phyloP scores from a whole-genome alignment of 2,329 filamentous ascomycete species.

The Stromatinia cepivora region DNA sequence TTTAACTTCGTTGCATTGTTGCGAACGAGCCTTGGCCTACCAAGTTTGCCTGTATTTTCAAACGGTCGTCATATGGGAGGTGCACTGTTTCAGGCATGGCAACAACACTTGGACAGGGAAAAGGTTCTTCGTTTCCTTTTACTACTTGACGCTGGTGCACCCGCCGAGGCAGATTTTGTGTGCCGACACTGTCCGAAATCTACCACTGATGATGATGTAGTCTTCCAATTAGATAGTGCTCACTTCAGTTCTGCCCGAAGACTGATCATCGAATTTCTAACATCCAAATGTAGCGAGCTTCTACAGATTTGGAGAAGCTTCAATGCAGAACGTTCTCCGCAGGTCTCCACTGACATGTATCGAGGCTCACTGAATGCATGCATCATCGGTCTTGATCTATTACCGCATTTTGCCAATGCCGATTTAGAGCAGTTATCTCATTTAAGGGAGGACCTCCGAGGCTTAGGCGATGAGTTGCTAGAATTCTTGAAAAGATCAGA shows the following conservation, averaged over 20 bases:
- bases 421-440: constrained; percentile 27
- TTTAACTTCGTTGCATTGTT: constrained; percentile 68
- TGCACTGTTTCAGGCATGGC: constrained; percentile 39
- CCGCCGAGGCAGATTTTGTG: neutral
- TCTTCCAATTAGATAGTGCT: constrained; percentile 32
- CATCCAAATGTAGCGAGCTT: constrained; percentile 36
- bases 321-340: constrained; percentile 30
- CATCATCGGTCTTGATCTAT: constrained; percentile 34
- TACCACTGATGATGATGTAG: constrained; percentile 16
- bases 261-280: constrained; percentile 39
- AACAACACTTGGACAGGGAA: constrained; percentile 42
- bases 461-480: constrained; percentile 31
- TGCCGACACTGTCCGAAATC: constrained; percentile 35
- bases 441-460: constrained; percentile 29
- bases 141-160: constrained; percentile 45
- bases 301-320: constrained; percentile 35
- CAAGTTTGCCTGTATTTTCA: constrained; percentile 26
- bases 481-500: constrained; percentile 29
- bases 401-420: constrained; percentile 32
- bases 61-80: constrained; percentile 32
- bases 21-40: constrained; percentile 63
- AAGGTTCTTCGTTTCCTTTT: constrained; percentile 56
- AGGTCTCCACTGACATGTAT: constrained; percentile 37
- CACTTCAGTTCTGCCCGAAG: constrained; percentile 37
- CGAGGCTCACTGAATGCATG: constrained; percentile 36